Percentiles rank a stretch among this genome's conserved stretches.
phyloP scores from a whole-genome alignment of 768 basidiomycete species.

The Lyophyllum decastes region DNA sequence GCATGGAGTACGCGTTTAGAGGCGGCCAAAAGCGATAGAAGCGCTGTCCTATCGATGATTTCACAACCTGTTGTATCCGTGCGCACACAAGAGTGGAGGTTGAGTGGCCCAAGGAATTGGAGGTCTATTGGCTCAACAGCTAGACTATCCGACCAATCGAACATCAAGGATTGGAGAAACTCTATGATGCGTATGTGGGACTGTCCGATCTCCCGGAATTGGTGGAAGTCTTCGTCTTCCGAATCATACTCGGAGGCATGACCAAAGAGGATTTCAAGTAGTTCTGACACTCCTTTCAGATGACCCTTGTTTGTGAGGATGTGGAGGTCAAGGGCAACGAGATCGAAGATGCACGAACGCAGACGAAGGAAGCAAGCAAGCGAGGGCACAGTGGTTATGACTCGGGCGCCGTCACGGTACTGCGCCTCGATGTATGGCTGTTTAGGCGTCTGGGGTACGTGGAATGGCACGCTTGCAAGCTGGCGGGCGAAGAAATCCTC shows the following conservation, averaged over 20 bases:
- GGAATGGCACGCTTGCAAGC: slow-evolving; percentile 72
- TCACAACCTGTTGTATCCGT: slow-evolving; percentile 76
- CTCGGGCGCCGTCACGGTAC: slow-evolving; percentile 71
- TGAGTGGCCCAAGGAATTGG: slow-evolving; percentile 64
- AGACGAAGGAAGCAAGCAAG: slow-evolving; percentile 78
- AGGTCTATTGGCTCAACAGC: slow-evolving; percentile 57
- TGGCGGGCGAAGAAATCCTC: slow-evolving; percentile 91
- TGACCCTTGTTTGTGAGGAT: slow-evolving; percentile 80
- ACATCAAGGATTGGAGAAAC: slow-evolving; percentile 81
- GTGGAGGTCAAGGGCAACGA: slow-evolving; percentile 86
- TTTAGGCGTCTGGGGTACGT: slow-evolving; percentile 49
- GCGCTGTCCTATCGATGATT: slow-evolving; percentile 72
- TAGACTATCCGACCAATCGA: slow-evolving; percentile 85
- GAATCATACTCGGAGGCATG: slow-evolving; percentile 53
- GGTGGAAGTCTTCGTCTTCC: slow-evolving; percentile 52
- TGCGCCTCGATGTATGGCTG: slow-evolving; percentile 60
- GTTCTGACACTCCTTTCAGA: slow-evolving; percentile 67
- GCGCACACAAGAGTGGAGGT: slow-evolving; percentile 70
- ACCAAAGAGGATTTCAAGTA: slow-evolving; percentile 83
- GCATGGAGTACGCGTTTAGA: slow-evolving; percentile 63
- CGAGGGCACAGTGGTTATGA: slow-evolving; percentile 66
- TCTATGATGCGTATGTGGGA: slow-evolving; percentile 86
- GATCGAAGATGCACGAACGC: slow-evolving; percentile 83
- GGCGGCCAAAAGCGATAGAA: slow-evolving; percentile 67
- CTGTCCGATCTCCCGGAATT: slow-evolving; percentile 77